Base-by-base conservation (phyloP, 1,139 yeast species). In the Blastobotrys proliferans region DNA sequence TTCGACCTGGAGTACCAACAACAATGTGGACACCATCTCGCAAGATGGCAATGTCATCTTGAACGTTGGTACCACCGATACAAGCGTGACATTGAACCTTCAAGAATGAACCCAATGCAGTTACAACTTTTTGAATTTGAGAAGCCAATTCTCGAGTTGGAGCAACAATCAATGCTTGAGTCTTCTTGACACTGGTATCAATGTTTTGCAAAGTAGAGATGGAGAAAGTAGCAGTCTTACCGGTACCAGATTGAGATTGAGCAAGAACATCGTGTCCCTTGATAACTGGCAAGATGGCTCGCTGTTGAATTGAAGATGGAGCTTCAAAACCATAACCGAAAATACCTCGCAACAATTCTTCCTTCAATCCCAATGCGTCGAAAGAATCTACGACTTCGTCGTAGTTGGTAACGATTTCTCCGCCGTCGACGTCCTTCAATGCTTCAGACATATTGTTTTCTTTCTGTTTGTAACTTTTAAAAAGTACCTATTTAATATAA, bases 181-280 rank as follows among this genome's bases (percentile, higher is more conserved):
- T 49, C 43, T 83, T 88, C 54, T 77, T 74, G 44, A 77, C 70
- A 49, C 73, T 76, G 21, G 83, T 63, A 51, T 88, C 95, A 17
- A 87, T 72, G 16, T 75, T 87, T 62, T 90, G 88, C 44, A 92
- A 69, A 82, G 86, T 83, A 9, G 96, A 95, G 45, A 92, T 87
- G 13, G 95, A 76, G 62, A 92, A 92, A 0, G 98, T 92, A 17
- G 97, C 98, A 0, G 98, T 92, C 64, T 92, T 92, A 59, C 98
- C 98, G 1, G 98, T 92, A 50, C 98, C 98, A 4, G 96, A 86
- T 63, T 92, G 98, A 9, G 97, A 97, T 66, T 92, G 98, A 18
- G 97, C 97, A 48, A 92, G 86, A 2, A 92, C 85, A 62, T 92
- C 98, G 56, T 82, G 76, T 4, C 97, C 97, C 41, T 82, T 76